phyloP scores from a whole-genome alignment of 306 rosid species.

The Rosa rugosa region DNA sequence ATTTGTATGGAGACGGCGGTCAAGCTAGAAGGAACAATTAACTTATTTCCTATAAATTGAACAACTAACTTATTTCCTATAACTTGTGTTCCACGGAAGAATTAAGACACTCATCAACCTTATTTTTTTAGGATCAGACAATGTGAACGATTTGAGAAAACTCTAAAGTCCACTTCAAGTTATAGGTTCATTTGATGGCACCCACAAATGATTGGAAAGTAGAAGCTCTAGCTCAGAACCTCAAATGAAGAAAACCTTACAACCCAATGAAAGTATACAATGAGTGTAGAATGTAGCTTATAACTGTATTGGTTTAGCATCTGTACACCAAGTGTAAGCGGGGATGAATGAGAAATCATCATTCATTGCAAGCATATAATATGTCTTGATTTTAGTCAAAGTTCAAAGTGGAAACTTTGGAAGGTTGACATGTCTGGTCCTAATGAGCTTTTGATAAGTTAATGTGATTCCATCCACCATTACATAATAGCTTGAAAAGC shows the following conservation, averaged over 20 bases:
- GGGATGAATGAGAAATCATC: too few species aligned
- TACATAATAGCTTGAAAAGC: too few species aligned
- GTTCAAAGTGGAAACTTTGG: too few species aligned
- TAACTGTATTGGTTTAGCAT: constrained; percentile 18
- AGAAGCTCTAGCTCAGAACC: background rate
- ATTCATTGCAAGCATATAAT: too few species aligned
- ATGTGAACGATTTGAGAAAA: background rate
- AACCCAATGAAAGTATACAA: constrained; percentile 6
- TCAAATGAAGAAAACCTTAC: constrained; percentile 8
- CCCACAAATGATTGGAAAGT: too few species aligned
- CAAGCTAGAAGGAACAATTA: constrained; percentile 86
- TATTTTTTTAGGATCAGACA: constrained; percentile 12
- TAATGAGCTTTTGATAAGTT: too few species aligned
- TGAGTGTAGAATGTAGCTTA: background rate
- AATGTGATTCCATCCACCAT: too few species aligned
- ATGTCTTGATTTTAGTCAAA: too few species aligned
- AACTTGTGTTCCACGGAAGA: constrained; percentile 20
- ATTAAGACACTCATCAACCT: constrained; percentile 12
- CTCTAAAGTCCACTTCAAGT: constrained; percentile 14
- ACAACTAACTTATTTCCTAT: constrained; percentile 81
- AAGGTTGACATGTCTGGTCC: too few species aligned
- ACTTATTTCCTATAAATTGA: constrained; percentile 75
- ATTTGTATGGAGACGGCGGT: constrained; percentile 86
- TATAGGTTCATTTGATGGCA: constrained; percentile 12
- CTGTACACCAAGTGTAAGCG: constrained; percentile 13